Evolutionary conservation across 176 grass and related monocot species (phyloP), one percentile per base, ranked within the genome.

Genomic region (Thalia dealbata): DNA sequence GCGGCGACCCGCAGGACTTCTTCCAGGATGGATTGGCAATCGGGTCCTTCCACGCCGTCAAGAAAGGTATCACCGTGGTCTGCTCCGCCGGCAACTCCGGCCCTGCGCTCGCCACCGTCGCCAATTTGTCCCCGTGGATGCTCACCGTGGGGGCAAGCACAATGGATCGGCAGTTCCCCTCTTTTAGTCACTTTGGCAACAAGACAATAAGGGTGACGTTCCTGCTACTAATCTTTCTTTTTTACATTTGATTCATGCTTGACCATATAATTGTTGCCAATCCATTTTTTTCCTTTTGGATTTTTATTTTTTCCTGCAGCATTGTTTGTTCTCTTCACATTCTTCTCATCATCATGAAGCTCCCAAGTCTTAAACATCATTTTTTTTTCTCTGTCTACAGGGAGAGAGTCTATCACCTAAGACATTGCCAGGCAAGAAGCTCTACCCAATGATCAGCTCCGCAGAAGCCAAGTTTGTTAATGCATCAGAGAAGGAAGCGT

Each of bases 321-420:
- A 56, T 18, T 18, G 4, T 64, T 64, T 15, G 25, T 7, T 24
- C 25, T 2, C 9, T 61, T 61, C 56, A 61, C 10, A 23, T 61
- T 61, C 22, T 24, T 61, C n/a, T n/a, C n/a, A n/a, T 63, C 22
- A 63, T 63, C 10, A 63, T 63, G 24, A 58, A 58, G 16, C 6
- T 58, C 54, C 7, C 26, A 30, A 30, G 14, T 64, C 28, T 30
- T 64, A 64, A 27, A 19, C 28, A 28, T 64, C 62, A 30, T 30
- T 30, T 25, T 68, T 30, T 13, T 19, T 16, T 52, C 41, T 16
- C 22, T 45, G 6, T 51, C 10, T 64, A 63, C 67, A 83, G 88
- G 92, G 82, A 41, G 76, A 83, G 51, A 96, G 92, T 78, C 69
- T 96, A 14, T 96, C 89, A 21, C 76, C 76, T 18, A 75, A 50